Evolutionary conservation across 441 rosid species (phyloP).

Genomic region (Omphalea diandra): DNA sequence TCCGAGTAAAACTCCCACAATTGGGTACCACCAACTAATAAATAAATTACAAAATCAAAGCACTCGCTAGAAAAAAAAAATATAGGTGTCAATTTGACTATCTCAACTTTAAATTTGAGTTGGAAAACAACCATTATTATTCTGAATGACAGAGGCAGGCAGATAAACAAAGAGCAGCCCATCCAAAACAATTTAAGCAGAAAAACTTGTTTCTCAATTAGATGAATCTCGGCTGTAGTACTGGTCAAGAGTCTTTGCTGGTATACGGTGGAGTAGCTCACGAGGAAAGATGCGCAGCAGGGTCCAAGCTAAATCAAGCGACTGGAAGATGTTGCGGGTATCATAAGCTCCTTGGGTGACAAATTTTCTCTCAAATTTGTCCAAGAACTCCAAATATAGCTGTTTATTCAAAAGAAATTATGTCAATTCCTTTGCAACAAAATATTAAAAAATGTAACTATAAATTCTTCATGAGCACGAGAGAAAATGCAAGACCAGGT

Average conservation of each 20-base stretch:
- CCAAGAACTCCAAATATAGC: conserved; percentile 96
- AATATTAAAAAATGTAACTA: neutral
- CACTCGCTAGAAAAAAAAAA: conserved; percentile 16
- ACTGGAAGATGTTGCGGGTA: no score
- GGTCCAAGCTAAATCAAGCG: conserved; percentile 97
- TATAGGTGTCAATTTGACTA: neutral
- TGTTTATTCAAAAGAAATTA: conserved; percentile 36
- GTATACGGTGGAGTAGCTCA: conserved; percentile 99
- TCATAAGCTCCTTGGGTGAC: conserved; percentile 96
- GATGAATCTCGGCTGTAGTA: conserved; percentile 83
- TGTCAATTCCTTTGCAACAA: conserved; percentile 12
- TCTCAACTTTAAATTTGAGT: no score
- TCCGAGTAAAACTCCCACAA: neutral
- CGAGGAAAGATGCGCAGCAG: conserved; percentile 94
- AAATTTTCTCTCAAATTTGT: conserved; percentile 96
- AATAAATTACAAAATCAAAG: conserved; percentile 27
- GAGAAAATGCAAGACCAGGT: conserved; percentile 47
- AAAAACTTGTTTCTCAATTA: conserved; percentile 29
- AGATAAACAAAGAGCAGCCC: conserved; percentile 17
- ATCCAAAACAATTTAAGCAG: conserved; percentile 18
- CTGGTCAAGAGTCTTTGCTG: conserved; percentile 92
- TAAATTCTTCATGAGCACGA: neutral
- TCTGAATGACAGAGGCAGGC: conserved; percentile 16
- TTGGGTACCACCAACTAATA: conserved; percentile 15
- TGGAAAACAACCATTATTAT: conserved; percentile 27